phyloP scores from a whole-genome alignment of 2,329 filamentous ascomycete species.

The Cladophialophora exuberans region DNA sequence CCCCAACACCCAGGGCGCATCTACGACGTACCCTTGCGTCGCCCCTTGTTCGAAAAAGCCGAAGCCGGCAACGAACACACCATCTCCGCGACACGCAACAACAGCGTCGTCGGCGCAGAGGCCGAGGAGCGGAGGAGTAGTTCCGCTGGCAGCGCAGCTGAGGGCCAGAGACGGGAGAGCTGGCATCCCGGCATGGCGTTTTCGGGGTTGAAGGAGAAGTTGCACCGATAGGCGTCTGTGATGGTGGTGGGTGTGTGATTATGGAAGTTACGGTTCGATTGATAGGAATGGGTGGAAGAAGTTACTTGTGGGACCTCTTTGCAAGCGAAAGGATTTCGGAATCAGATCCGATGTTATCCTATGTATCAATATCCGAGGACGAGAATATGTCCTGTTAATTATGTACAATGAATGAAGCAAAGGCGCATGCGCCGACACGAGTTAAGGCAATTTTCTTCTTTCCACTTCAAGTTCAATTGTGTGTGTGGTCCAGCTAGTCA shows the following conservation, averaged over 20 bases:
- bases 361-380: no score
- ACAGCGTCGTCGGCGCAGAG: conserved; percentile 15
- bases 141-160: conserved; percentile 1
- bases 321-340: not conserved
- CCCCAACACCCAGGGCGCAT: conserved; percentile 19
- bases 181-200: conserved; percentile 26
- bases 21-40: conserved; percentile 26
- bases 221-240: not conserved
- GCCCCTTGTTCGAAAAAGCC: conserved; percentile 21
- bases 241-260: not conserved
- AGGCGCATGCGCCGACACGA: no score
- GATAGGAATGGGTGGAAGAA: no score
- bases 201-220: not conserved
- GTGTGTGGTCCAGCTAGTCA: no score
- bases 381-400: no score
- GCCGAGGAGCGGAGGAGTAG: conserved; percentile 10
- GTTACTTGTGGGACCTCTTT: not conserved
- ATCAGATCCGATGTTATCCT: no score
- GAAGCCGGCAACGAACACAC: conserved; percentile 18
- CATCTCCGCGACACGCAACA: conserved; percentile 12
- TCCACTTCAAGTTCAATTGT: no score
- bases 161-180: conserved; percentile 4
- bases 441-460: no score
- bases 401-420: no score
- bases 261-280: not conserved